Evolutionary conservation across 2,329 filamentous ascomycete species (phyloP), one percentile per base, ranked within the genome.

Genomic region (Xylaria sp.): DNA sequence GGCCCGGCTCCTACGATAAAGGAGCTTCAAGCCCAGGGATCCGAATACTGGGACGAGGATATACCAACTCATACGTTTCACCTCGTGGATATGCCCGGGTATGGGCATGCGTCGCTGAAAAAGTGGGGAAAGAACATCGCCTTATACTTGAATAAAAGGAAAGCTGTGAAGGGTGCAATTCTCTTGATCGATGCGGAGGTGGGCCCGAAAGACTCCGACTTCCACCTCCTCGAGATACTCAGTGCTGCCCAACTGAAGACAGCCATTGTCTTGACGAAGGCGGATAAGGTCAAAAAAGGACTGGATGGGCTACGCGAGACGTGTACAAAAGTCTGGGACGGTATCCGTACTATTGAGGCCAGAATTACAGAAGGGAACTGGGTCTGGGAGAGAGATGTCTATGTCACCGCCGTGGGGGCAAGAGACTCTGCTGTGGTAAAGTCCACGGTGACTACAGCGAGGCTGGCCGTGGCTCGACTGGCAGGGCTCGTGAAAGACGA

Each of bases 231-330:
- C 41, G 76, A 80, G 66, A 77, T 86, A 54, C 79, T 89, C 71
- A 80, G 84, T 59, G 78, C 82, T 58, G 80, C 81, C 3, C 81
- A 81, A 10, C 80, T 84, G 37, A 80, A 80, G 61, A 87, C 85
- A 1, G 74, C 83, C 7, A 82, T 89, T 1, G 82, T 89, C 4
- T 76, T 90, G 58, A 89, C 88, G 12, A 89, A 89, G 77, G 85
- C 84, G 15, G 88, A 89, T 73, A 88, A 88, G 75, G 77, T 74
- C 56, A 79, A 76, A 73, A 75, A 71, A 23, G 73, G 76, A 28
- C 34, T 77, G 61, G 73, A 74, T 31, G 65, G 73, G 9, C 56
- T 79, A 15, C 73, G 71, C 18, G 65, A 73, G 28, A 78, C 75
- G 1, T 78, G 75, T 69, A 66, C n/a, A 54, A 73, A 72, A 62